A percentile compares a stretch with the other conserved stretches of the same genome.
These are phyloP conservation scores for Fraxinus excelsior DNA, from an alignment of 257 asterid species.

Conservation along the genomic window DNA sequence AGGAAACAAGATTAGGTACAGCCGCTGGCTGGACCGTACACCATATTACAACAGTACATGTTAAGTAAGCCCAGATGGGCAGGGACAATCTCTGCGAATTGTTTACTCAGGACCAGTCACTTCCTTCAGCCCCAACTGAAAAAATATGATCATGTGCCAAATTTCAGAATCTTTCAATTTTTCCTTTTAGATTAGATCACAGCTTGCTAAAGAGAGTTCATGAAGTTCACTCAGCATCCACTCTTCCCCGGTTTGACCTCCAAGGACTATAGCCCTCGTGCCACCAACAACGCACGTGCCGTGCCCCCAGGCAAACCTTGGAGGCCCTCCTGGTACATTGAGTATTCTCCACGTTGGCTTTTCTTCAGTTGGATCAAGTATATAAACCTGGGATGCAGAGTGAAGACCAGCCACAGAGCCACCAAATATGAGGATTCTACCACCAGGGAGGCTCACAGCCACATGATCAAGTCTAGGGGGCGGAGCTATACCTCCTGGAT, in stretches of 20 bases:
- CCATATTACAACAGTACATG: too few species aligned
- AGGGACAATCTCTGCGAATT: too few species aligned
- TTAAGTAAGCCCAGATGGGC: too few species aligned
- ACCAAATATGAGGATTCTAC: conserved; percentile 9
- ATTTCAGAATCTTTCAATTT: too few species aligned
- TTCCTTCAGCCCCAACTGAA: too few species aligned
- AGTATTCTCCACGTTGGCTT: conserved; percentile 9
- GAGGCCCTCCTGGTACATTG: too few species aligned
- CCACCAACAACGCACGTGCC: conserved; percentile 49
- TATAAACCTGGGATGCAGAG: conserved; percentile 14
- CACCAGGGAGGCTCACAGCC: conserved; percentile 15
- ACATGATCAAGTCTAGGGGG: conserved; percentile 24
- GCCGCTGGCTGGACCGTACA: too few species aligned
- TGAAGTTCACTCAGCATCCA: conserved; percentile 42
- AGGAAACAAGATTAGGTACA: too few species aligned
- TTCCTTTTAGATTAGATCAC: too few species aligned
- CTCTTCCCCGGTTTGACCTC: conserved; percentile 31
- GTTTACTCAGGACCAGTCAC: too few species aligned
- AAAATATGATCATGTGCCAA: too few species aligned
- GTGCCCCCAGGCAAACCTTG: too few species aligned
- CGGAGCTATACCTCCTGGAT: conserved; percentile 13
- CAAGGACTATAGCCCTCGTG: conserved; percentile 45
- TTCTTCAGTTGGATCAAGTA: conserved; percentile 16
- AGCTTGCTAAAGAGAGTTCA: conserved; percentile 31
- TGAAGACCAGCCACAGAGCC: conserved; percentile 22